These are phyloP conservation scores for Coniferiporia sulphurascens DNA, from an alignment of 1,284 basidiomycete species.

Conservation along the genomic window DNA sequence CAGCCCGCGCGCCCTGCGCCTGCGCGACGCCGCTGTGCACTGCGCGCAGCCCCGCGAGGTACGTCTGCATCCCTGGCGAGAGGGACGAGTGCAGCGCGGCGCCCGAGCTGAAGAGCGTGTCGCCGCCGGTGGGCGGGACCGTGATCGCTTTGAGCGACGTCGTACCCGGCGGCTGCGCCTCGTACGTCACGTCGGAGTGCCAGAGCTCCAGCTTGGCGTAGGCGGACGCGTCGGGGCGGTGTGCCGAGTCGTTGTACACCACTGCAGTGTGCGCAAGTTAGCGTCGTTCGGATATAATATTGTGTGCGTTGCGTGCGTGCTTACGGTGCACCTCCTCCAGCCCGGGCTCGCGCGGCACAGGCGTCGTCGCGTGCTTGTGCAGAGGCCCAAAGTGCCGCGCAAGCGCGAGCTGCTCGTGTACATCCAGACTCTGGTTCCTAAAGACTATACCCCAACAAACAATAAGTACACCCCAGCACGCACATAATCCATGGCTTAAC, in stretches of 20 bases:
- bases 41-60: slow-evolving; percentile 60
- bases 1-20: slow-evolving; percentile 60
- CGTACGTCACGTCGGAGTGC: slow-evolving; percentile 81
- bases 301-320: slow-evolving; percentile 25
- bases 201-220: slow-evolving; percentile 79
- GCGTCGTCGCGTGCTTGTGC: slow-evolving; percentile 80
- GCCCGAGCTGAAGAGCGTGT: slow-evolving; percentile 68
- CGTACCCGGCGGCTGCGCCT: slow-evolving; percentile 66
- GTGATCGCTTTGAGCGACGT: slow-evolving; percentile 68
- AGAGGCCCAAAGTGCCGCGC: slow-evolving; percentile 73
- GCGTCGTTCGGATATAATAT: too few species aligned
- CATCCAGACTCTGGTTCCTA: slow-evolving; percentile 64
- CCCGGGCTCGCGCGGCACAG: slow-evolving; percentile 62
- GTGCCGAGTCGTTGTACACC: slow-evolving; percentile 63
- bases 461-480: slow-evolving; percentile 3
- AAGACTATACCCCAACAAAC: slow-evolving; percentile 48
- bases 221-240: slow-evolving; percentile 63
- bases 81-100: slow-evolving; percentile 68
- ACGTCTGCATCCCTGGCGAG: slow-evolving; percentile 60
- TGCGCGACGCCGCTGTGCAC: slow-evolving; percentile 67
- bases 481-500: neutral
- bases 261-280: too few species aligned
- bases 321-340: slow-evolving; percentile 75
- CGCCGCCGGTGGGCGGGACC: slow-evolving; percentile 60
- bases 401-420: slow-evolving; percentile 69